Base-by-base conservation (phyloP, 345 rosid genomes). In the Salix udensis region DNA sequence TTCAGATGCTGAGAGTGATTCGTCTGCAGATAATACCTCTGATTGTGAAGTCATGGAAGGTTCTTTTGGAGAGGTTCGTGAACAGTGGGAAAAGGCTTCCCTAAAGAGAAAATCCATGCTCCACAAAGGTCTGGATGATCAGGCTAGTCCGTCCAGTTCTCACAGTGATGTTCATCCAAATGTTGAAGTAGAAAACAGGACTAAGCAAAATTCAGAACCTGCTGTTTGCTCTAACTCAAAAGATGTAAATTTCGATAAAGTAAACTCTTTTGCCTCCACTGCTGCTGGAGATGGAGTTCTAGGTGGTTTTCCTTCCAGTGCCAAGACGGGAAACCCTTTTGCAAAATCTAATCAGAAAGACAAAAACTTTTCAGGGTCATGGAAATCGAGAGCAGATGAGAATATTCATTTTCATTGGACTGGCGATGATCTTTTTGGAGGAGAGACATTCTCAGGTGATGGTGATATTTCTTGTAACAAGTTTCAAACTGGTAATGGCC, bases 31-130 rank as follows among this genome's bases (percentile, higher is more conserved):
- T 16, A 50, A 21, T 48, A 72, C 74, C 40, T 81, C 84, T 73
- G 84, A 81, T 73, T 81, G 78, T 69, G 84, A 81, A 74, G 73
- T 69, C 39, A 80, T 94, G 75, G 95, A 90, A 75, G 90, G 82
- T 75, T 85, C 93, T 76, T 67, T n/a, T 28, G 82, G 85, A 62
- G 82, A 87, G 78, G 79, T 92, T 26, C 91, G 83, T 23, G 86
- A 90, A 78, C 84, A 84, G 73, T 92, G 97, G 97, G 91, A 88
- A 82, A 88, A 85, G 77, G 91, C 90, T 26, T 86, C 18, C 23
- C 76, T 68, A 10, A 86, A 73, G 67, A 90, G 85, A 76, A 87
- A 62, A 79, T 83, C 74, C 55, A 77, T 79, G 78, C 3, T 46
- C 67, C 61, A 72, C 79, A 76, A 81, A 79, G 84, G 65, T 75